These are phyloP conservation scores for Beauveria sp. DNA, from an alignment of 2,329 filamentous ascomycete genomes.

Conservation along the genomic window DNA sequence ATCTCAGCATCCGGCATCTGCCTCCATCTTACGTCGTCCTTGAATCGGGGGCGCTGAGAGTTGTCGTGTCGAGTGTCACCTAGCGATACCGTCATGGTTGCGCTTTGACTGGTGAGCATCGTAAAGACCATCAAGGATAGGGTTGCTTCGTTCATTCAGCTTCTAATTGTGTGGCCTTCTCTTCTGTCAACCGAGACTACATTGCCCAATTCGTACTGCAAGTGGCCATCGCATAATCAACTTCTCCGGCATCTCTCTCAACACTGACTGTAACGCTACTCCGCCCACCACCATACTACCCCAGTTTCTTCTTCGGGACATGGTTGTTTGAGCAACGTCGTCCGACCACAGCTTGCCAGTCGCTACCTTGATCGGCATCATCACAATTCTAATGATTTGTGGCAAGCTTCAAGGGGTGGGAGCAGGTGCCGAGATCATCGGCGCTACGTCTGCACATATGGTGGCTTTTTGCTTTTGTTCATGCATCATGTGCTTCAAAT, in stretches of 20 bases:
- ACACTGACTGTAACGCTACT: neutral
- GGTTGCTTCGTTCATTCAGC: neutral
- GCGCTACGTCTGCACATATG: neutral
- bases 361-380: neutral
- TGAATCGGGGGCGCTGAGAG: too few species aligned
- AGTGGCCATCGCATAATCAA: neutral
- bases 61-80: neutral
- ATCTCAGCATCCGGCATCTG: neutral
- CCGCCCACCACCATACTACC: neutral
- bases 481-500: conserved; percentile 4
- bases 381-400: neutral
- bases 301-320: neutral
- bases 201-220: neutral
- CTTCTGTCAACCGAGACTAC: neutral
- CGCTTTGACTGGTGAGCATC: neutral
- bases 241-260: neutral
- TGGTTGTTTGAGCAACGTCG: neutral
- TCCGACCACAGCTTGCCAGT: neutral
- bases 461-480: neutral
- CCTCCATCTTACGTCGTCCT: neutral
- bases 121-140: neutral
- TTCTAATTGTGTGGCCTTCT: neutral
- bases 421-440: conserved; percentile 2
- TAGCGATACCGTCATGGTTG: neutral
- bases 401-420: neutral